Base-by-base conservation (phyloP, 1,284 basidiomycete genomes). In the Athelia psychrophila region DNA sequence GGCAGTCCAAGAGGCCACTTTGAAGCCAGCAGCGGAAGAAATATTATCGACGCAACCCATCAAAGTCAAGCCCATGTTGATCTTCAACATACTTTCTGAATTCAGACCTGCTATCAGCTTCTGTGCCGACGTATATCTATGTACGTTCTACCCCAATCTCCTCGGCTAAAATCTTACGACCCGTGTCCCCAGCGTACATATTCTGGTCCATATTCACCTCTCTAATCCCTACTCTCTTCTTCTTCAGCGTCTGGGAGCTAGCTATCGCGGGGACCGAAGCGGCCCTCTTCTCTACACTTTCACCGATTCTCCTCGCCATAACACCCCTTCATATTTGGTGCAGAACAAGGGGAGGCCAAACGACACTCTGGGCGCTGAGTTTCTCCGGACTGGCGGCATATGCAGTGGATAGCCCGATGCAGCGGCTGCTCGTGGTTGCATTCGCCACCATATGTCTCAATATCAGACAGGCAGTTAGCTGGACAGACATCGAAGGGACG, bases 171-270 rank as follows among this genome's bases (percentile, higher is more conserved):
- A 16, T 19, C 16, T 48, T 27, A 20, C 19, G 49, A 52, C 32
- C 42, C 22, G 44, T 49, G 19, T n/a, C 54, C 52, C 3, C 61
- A 93, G 93, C 89, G 1, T 91, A 89, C 58, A 77, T 90, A 16
- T 94, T 90, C 65, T 96, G 93, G 93, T 91, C 94, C 0, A 77
- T 91, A 38, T 83, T 92, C 62, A 95, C 94, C 1, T 83, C 85
- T 1, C 79, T 97, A 19, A 83, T 88, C 9, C 86, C 91, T 0
- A 88, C 88, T 35, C 79, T 97, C 5, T 97, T 96, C 73, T 97
- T 95, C 70, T 95, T 92, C 73, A 93, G 90, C 22, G 86, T 95
- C 6, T 95, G 92, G 93, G 80, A 91, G 61, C 83, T 95, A 18
- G 89, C 85, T 46, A 76, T 88, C 47, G 79, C 88, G n/a, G 90